Percentiles rank a stretch among this genome's conserved stretches.
phyloP scores from a whole-genome alignment of 106 monocot species.

The Cymbidium sinense region DNA sequence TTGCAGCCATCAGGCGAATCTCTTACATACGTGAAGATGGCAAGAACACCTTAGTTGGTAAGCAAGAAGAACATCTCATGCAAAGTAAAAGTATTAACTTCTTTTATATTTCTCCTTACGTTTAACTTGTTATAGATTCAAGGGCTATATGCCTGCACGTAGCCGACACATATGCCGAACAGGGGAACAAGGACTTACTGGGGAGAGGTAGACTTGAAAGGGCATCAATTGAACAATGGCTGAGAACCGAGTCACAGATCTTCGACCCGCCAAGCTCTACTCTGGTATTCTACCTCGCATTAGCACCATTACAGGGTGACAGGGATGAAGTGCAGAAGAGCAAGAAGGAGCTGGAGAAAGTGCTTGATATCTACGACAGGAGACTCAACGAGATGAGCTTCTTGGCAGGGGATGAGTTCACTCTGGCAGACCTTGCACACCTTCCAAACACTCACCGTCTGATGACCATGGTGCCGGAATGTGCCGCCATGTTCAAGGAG shows the following conservation, averaged over 20 bases:
- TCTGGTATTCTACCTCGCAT: conserved; percentile 56
- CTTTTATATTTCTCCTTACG: not conserved
- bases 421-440: conserved; percentile 61
- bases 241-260: conserved; percentile 31
- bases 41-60: conserved; percentile 12
- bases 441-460: conserved; percentile 55
- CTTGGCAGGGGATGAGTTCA: conserved; percentile 57
- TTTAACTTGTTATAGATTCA: conserved; percentile 23
- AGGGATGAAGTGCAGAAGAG: conserved; percentile 13
- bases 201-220: conserved; percentile 34
- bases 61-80: not conserved
- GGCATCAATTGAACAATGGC: conserved; percentile 37
- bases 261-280: conserved; percentile 47
- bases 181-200: conserved; percentile 43
- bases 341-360: conserved; percentile 29
- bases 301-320: conserved; percentile 11
- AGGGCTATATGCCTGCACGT: conserved; percentile 37
- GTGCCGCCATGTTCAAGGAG: conserved; percentile 26
- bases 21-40: conserved; percentile 13
- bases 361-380: conserved; percentile 53
- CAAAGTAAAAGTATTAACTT: not conserved
- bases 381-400: conserved; percentile 39
- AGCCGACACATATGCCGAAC: conserved; percentile 28
- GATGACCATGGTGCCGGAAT: conserved; percentile 16
- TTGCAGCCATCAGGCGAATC: conserved; percentile 17